Evolutionary conservation across 2,329 filamentous ascomycete genomes (phyloP).

Genomic region (Colletotrichum graminicola): DNA sequence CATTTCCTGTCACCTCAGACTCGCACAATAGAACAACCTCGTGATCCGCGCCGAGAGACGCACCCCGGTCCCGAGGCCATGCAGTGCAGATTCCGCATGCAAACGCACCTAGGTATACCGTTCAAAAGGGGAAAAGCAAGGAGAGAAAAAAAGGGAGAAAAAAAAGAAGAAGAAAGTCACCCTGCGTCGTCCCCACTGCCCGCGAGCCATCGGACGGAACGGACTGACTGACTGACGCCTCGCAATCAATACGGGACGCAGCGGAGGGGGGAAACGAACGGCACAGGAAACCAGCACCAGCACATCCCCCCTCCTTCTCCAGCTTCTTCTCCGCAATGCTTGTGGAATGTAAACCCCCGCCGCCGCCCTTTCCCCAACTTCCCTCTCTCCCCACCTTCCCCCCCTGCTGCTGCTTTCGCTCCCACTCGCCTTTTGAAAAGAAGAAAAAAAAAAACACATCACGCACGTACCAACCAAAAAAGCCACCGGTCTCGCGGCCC

Average conservation of each 20-base stretch:
- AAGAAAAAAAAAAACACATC: no score
- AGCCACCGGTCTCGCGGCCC: constrained; percentile 24
- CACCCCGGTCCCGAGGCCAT: no score
- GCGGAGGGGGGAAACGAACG: not conserved
- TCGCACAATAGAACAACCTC: no score
- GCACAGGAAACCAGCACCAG: no score
- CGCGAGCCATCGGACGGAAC: not conserved
- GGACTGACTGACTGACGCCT: not conserved
- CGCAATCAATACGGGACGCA: not conserved
- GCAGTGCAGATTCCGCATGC: no score
- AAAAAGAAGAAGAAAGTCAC: no score
- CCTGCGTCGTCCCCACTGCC: not conserved
- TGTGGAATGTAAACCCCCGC: not conserved
- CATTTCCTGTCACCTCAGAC: no score
- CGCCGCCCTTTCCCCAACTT: not conserved
- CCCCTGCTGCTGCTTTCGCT: not conserved
- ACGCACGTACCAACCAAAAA: not conserved
- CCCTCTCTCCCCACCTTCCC: not conserved
- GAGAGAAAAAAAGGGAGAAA: no score
- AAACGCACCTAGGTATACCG: no score
- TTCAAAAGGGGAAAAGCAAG: no score
- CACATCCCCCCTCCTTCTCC: not conserved
- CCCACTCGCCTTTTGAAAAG: not conserved
- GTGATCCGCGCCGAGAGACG: no score
- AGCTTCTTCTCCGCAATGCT: not conserved